phyloP scores from a whole-genome alignment of 495 filamentous ascomycete species.

The Lasiosphaeris hirsuta region DNA sequence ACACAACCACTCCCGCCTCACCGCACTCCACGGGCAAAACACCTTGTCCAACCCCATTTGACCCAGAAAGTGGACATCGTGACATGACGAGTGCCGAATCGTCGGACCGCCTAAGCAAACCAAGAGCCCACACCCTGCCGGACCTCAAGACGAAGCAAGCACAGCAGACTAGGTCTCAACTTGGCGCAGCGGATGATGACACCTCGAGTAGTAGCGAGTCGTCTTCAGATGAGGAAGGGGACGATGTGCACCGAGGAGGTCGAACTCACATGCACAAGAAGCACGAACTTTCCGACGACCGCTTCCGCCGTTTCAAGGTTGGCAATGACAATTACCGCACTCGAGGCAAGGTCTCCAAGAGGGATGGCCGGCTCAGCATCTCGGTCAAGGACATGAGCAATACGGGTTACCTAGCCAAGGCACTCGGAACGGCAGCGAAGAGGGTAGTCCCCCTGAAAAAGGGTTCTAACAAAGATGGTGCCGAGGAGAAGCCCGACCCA shows the following conservation, averaged over 20 bases:
- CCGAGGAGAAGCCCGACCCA: conserved; percentile 8
- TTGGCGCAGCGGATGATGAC: conserved; percentile 9
- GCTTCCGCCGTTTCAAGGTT: conserved; percentile 48
- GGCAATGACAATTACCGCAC: conserved; percentile 63
- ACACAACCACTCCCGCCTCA: too few species aligned
- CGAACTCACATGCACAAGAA: conserved; percentile 6
- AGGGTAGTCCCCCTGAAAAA: conserved; percentile 29
- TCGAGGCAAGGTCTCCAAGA: conserved; percentile 61
- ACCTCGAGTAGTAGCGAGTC: conserved; percentile 22
- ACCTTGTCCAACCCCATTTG: too few species aligned
- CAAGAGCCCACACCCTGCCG: too few species aligned
- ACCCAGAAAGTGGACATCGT: too few species aligned
- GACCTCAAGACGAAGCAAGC: too few species aligned
- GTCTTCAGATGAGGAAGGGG: conserved; percentile 26
- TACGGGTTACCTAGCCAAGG: conserved; percentile 64
- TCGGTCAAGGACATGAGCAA: conserved; percentile 65
- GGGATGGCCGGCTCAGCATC: conserved; percentile 68
- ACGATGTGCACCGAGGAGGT: neutral
- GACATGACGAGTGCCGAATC: too few species aligned
- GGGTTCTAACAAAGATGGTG: conserved; percentile 1
- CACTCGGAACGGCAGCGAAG: conserved; percentile 56
- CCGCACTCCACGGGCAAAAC: too few species aligned
- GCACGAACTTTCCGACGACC: conserved; percentile 17
- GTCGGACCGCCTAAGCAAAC: too few species aligned
- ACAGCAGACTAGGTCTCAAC: too few species aligned